These are phyloP conservation scores for Trichoderma parareesei DNA, from an alignment of 495 filamentous ascomycete species.

Conservation along the genomic window DNA sequence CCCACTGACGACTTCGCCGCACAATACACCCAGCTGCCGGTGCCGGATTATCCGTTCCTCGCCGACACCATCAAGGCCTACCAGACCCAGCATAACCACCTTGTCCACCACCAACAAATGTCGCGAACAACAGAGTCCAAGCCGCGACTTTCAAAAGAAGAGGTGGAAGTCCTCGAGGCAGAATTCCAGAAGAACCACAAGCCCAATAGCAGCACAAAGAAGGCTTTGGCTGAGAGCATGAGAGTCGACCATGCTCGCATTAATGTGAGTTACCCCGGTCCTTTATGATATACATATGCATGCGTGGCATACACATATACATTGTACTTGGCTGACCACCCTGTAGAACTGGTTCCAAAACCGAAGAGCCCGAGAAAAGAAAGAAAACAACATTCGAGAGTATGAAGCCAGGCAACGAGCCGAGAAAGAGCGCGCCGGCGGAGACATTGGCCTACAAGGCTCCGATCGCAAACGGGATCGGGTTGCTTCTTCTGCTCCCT, in stretches of 20 bases:
- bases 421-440: constrained; percentile 46
- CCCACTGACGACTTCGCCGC: constrained; percentile 5
- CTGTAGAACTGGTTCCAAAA: constrained; percentile 88
- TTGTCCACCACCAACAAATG: constrained; percentile 12
- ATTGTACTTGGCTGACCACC: constrained; percentile 8
- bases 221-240: constrained; percentile 61
- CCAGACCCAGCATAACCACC: constrained; percentile 9
- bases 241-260: constrained; percentile 67
- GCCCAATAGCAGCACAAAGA: constrained; percentile 68
- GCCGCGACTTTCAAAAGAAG: constrained; percentile 71
- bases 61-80: constrained; percentile 12
- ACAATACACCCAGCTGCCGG: constrained; percentile 2
- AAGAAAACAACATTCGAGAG: constrained; percentile 64
- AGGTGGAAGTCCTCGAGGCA: constrained; percentile 67
- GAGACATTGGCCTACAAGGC: constrained; percentile 28
- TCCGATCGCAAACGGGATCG: constrained; percentile 25
- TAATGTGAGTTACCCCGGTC: constrained; percentile 48
- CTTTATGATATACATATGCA: not conserved
- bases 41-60: constrained; percentile 7
- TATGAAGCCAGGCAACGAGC: constrained; percentile 41
- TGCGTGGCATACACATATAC: too few relatives aligned
- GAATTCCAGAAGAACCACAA: constrained; percentile 71
- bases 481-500: constrained; percentile 8
- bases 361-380: constrained; percentile 73
- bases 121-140: constrained; percentile 38